Conservation (phyloP, 768 basidiomycete species). For the Naganishia vaughanmartiniae region DNA sequence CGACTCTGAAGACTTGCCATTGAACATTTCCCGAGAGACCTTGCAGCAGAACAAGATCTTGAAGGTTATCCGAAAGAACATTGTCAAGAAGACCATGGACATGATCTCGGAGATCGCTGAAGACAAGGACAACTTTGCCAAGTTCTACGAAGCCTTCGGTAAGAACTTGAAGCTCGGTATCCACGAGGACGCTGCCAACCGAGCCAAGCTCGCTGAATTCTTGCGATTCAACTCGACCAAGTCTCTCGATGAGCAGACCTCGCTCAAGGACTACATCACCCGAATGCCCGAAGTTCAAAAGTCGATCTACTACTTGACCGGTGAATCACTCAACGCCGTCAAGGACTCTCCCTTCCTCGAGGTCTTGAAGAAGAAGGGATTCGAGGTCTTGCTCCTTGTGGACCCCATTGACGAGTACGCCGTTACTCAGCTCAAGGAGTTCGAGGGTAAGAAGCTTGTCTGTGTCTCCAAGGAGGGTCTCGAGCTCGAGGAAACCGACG, state of each 20-base stretch:
- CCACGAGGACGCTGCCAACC: conserved; percentile 98
- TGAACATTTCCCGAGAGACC: conserved; percentile 99
- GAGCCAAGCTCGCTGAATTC: conserved; percentile 98
- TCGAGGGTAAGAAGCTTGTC: conserved; percentile 93
- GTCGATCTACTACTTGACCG: conserved; percentile 98
- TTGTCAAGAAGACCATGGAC: conserved; percentile 97
- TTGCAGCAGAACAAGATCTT: conserved; percentile 99
- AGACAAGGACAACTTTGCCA: conserved; percentile 84
- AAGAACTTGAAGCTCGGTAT: conserved; percentile 99
- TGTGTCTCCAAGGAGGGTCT: conserved; percentile 99
- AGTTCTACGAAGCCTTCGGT: conserved; percentile 94
- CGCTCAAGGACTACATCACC: conserved; percentile 98
- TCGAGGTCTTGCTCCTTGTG: conserved; percentile 93
- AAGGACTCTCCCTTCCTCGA: conserved; percentile 98
- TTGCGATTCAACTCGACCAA: conserved; percentile 98
- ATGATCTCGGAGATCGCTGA: conserved; percentile 93
- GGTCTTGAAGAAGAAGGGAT: conserved; percentile 98
- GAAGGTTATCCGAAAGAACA: conserved; percentile 85
- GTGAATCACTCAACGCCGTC: conserved; percentile 87
- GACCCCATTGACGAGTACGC: conserved; percentile 99
- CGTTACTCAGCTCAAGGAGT: conserved; percentile 97
- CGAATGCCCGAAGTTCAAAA: conserved; percentile 99
- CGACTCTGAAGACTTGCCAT: conserved; percentile 98
- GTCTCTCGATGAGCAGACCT: conserved; percentile 80
- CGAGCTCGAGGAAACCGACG: conserved; percentile 97